Conservation (phyloP, 768 basidiomycete genomes). For the Kwoniella newhampshirensis region DNA sequence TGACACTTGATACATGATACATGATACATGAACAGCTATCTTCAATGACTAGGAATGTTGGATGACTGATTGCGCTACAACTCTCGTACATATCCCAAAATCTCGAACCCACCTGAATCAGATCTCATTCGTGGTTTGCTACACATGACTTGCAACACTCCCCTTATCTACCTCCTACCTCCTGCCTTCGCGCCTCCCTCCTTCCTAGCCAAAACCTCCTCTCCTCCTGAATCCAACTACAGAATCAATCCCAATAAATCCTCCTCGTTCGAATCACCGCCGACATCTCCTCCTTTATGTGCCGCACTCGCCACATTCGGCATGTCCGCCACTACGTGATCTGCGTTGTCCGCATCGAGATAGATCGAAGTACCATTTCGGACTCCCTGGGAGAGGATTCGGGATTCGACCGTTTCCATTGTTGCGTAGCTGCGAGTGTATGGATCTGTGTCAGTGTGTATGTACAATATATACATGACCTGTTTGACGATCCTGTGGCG, state of each 20-base stretch:
- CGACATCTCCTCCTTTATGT: constrained; percentile 44
- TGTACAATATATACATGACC: not conserved
- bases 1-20: no score
- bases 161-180: no score
- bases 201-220: no score
- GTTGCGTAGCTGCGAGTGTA: constrained; percentile 38
- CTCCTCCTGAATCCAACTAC: not conserved
- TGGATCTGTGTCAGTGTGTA: constrained; percentile 1
- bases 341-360: constrained; percentile 30
- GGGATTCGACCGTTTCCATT: constrained; percentile 43
- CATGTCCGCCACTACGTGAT: constrained; percentile 25
- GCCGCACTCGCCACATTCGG: constrained; percentile 43
- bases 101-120: no score
- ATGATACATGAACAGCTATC: no score
- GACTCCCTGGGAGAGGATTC: constrained; percentile 42
- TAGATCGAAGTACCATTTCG: constrained; percentile 46
- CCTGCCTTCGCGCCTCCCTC: no score
- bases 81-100: no score
- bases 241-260: constrained; percentile 36
- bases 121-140: no score
- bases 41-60: no score
- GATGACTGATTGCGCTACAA: no score
- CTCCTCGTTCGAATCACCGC: constrained; percentile 33
- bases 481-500: not conserved
- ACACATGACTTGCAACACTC: no score